Evolutionary conservation across 192 early-diverging fungal genomes (phyloP), one percentile per base, ranked within the genome.

Genomic region (Paraglomus brasilianum): DNA sequence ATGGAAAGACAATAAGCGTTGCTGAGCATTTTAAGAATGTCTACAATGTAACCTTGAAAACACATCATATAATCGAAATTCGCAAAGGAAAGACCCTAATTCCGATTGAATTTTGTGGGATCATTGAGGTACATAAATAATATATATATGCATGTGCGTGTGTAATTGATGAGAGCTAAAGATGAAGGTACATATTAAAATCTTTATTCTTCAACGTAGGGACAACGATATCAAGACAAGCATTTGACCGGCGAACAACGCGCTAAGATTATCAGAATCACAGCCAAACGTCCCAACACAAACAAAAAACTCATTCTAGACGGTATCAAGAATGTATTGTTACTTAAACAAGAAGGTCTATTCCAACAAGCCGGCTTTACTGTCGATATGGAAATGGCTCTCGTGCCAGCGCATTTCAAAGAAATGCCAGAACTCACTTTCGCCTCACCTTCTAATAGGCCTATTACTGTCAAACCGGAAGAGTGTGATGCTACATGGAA

Each of bases 241-340:
- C 92, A 94, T 70, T 79, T 97, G 36, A 88, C 91, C 67, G 93
- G 95, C 45, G 74, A 76, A 36, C 90, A 95, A 79, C 96, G 94
- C 0, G 90, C 92, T 0, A 91, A 96, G 68, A 97, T 97, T 93
- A 96, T 98, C 69, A 93, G 86, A 48, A 93, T 94, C 76, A 93
- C 94, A 0, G 90, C 89, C 65, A 86, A 90, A 76, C 79, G 80
- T 30, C 96, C 96, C 1, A 75, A 81, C 45, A 82, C 88, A 17
- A 91, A 94, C 57, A 30, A 30, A 30, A 81, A 90, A 64, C 96
- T 98, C 71, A 19, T 56, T n/a, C 83, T 78, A 8, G 82, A 90
- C 24, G 91, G 88, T 11, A 74, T 93, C 42, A 74, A 78, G 8
- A 45, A 69, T 44, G 72, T 90, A 21, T 74, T 97, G 10, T 71